A percentile compares a stretch with the other conserved stretches of the same genome.
Conservation (phyloP, 2,329 filamentous ascomycete genomes). For the Grosmannia huntii region DNA sequence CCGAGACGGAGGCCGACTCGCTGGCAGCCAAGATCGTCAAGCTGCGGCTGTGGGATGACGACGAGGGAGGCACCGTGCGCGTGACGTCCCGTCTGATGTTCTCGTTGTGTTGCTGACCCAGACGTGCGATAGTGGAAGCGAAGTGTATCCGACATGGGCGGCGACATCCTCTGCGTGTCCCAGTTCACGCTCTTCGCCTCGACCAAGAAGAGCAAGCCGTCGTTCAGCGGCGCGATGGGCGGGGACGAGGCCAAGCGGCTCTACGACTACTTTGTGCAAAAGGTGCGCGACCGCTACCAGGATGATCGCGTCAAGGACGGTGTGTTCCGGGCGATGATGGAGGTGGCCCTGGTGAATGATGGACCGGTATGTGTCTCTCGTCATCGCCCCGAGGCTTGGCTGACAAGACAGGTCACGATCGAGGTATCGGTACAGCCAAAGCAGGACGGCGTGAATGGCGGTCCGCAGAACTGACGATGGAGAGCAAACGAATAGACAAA, state of each 20-base stretch:
- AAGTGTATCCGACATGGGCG: constrained; percentile 74
- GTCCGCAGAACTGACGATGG: too few relatives aligned
- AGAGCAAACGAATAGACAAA: not conserved
- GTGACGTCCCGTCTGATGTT: not conserved
- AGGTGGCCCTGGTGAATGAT: constrained; percentile 86
- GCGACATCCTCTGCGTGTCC: constrained; percentile 93
- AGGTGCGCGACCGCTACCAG: constrained; percentile 59
- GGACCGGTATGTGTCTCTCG: constrained; percentile 37
- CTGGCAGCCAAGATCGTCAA: constrained; percentile 80
- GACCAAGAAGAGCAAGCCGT: constrained; percentile 91
- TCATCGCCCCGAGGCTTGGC: not conserved
- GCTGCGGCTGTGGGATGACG: constrained; percentile 84
- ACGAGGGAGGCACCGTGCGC: constrained; percentile 49
- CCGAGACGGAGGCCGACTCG: constrained; percentile 71
- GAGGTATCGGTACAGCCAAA: constrained; percentile 2
- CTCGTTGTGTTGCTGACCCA: not conserved
- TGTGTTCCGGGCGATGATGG: constrained; percentile 99
- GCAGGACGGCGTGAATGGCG: not conserved
- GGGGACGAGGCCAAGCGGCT: constrained; percentile 66
- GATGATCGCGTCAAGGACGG: constrained; percentile 77
- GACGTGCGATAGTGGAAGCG: constrained; percentile 68
- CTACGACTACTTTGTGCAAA: constrained; percentile 72
- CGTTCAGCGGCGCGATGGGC: constrained; percentile 80
- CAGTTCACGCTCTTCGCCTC: constrained; percentile 91
- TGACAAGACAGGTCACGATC: constrained; percentile 5